A percentile compares a stretch with the other conserved stretches of the same genome.
phyloP scores from a whole-genome alignment of 768 basidiomycete species.

The Vararia minispora region DNA sequence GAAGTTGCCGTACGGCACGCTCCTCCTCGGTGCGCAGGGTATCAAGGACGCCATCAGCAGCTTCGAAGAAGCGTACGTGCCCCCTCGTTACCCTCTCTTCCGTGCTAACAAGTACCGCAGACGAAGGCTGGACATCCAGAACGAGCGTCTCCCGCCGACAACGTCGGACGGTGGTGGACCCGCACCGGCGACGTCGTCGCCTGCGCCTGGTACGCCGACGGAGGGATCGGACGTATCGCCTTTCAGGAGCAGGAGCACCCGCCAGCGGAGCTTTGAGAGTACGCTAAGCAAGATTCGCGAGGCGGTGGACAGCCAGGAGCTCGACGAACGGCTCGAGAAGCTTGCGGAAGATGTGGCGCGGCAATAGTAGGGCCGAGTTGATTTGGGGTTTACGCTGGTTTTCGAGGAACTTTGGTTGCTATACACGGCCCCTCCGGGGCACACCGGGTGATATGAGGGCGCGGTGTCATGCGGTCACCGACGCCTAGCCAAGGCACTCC shows the following conservation, averaged over 20 bases:
- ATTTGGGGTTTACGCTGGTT: no score
- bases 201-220: slow-evolving; percentile 17
- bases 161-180: slow-evolving; percentile 61
- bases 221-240: slow-evolving; percentile 22
- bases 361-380: no score
- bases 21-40: slow-evolving; percentile 81
- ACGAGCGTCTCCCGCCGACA: slow-evolving; percentile 91
- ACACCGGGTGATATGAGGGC: no score
- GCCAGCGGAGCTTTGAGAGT: slow-evolving; percentile 83
- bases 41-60: slow-evolving; percentile 88
- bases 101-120: slow-evolving; percentile 26
- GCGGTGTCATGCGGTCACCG: no score
- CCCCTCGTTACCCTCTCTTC: slow-evolving; percentile 1
- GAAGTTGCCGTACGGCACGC: slow-evolving; percentile 69
- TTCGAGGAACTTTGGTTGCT: no score
- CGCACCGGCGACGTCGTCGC: slow-evolving; percentile 16
- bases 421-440: no score
- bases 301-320: slow-evolving; percentile 72
- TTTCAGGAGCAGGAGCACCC: slow-evolving; percentile 67
- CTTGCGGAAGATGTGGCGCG: no score
- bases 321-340: no score
- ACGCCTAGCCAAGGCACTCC: no score
- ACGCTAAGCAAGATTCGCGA: slow-evolving; percentile 91
- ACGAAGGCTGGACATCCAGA: slow-evolving; percentile 94
- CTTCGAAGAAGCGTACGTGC: slow-evolving; percentile 90